Evolutionary conservation across 2,329 filamentous ascomycete genomes (phyloP).

Genomic region (Nectriaceae sp.): DNA sequence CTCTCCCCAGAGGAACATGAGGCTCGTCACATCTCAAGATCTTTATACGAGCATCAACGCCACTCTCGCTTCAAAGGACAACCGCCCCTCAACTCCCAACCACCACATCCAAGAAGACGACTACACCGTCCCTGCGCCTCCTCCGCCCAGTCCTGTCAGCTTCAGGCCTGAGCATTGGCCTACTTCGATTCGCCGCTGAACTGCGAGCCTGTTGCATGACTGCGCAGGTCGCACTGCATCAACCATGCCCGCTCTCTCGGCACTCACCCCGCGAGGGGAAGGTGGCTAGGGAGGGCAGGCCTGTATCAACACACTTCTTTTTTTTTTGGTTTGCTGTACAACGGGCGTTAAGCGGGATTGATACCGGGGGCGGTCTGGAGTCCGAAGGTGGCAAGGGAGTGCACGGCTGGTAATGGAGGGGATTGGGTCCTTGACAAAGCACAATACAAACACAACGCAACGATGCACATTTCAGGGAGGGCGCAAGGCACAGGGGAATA

Average conservation of each 20-base stretch:
- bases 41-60: constrained; percentile 56
- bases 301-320: constrained; percentile 3
- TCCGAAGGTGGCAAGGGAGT: constrained; percentile 15
- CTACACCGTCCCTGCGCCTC: constrained; percentile 65
- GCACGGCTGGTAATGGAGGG: constrained; percentile 16
- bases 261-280: constrained; percentile 6
- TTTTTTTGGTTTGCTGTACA: constrained; percentile 10
- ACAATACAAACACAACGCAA: constrained; percentile 5
- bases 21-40: constrained; percentile 49
- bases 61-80: constrained; percentile 47
- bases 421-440: constrained; percentile 13
- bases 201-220: constrained; percentile 10
- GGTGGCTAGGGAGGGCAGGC: constrained; percentile 3
- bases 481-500: constrained; percentile 17
- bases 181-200: constrained; percentile 33
- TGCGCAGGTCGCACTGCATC: constrained; percentile 10
- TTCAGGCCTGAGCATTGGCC: constrained; percentile 61
- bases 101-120: constrained; percentile 58
- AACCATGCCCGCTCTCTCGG: constrained; percentile 10
- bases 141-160: constrained; percentile 64
- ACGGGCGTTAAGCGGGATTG: constrained; percentile 16
- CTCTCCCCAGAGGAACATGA: constrained; percentile 46
- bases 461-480: constrained; percentile 13
- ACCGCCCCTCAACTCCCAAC: constrained; percentile 47
- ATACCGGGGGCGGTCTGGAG: constrained; percentile 20